Evolutionary conservation across 148 eudicot genomes (phyloP).

Genomic region (Nepenthes mirabilis): DNA sequence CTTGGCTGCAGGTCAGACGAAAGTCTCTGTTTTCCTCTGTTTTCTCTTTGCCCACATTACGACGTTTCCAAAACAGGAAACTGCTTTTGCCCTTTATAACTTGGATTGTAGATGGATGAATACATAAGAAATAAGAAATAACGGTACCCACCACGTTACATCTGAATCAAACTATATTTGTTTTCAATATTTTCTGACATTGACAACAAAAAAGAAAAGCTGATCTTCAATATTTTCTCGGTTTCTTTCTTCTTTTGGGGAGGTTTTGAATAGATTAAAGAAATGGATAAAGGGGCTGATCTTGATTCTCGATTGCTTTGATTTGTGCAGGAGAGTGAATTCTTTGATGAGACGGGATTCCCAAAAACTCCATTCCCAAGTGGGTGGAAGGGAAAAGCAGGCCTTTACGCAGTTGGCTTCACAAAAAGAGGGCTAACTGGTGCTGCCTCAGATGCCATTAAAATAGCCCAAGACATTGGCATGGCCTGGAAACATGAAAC

Average conservation of each 20-base stretch:
- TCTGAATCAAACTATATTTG: background rate
- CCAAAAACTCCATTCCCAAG: conserved; percentile 59
- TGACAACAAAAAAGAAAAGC: background rate
- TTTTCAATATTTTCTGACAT: background rate
- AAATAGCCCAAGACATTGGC: conserved; percentile 60
- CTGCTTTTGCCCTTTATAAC: no score
- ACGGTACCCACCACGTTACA: no score
- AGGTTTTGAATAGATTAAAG: background rate
- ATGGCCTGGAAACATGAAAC: conserved; percentile 49
- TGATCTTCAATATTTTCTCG: background rate
- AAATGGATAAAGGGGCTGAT: conserved; percentile 11
- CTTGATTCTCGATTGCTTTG: background rate
- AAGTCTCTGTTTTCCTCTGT: conserved; percentile 12
- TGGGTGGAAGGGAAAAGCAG: conserved; percentile 79
- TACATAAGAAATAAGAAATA: no score
- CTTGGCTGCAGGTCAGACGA: conserved; percentile 73
- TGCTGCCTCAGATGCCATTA: conserved; percentile 57
- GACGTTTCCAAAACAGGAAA: no score
- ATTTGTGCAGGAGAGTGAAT: conserved; percentile 50
- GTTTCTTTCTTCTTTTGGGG: no score
- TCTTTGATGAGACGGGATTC: conserved; percentile 68
- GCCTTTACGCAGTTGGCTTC: conserved; percentile 88
- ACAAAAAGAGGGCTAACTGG: conserved; percentile 85
- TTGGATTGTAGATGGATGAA: no score
- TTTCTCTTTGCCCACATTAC: no score